Evolutionary conservation across 805 yeast species (phyloP), one percentile per base, ranked within the genome.

Genomic region (Limtongia smithiae): DNA sequence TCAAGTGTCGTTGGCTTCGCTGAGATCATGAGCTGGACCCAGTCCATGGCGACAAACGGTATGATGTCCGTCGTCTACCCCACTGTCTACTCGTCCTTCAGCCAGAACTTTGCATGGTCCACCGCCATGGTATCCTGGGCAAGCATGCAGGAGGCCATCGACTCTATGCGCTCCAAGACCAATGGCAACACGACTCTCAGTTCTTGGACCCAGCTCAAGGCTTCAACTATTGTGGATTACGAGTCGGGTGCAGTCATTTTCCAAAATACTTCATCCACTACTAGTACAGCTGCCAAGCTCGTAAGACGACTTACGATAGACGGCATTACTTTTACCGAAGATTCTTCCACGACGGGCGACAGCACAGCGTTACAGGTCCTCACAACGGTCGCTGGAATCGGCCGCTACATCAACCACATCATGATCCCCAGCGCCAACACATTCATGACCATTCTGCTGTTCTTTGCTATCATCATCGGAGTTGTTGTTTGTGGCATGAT

Each of bases 61-160:
- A 62, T 66, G 60, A 57, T 63, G 48, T 58, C 66, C 9, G 57
- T 67, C 24, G 34, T 51, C 20, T 66, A 65, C 46, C 70, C 70
- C 15, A 50, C 59, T 3, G 65, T 65, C 3, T 66, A 65, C 41
- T 38, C 59, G 25, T 48, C 61, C 25, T 66, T 65, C 51, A 43
- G 66, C 14, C 59, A 60, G 34, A 66, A 65, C 47, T 60, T 66
- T 38, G 66, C 63, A 14, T 66, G 70, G 70, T 55, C 64, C 8
- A 46, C 55, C n/a, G 65, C 64, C 15, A 47, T 66, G 41, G 51
- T 66, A 15, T 54, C 66, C 14, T 65, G 67, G 66, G 37, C 40
- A 9, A 60, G 57, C 4, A 41, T 66, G 55, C 67, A 66, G 55
- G 44, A 25, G 8, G 48, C 64, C n/a, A 62, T 66, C 42, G 68